Evolutionary conservation across 163 green algal species (phyloP), one percentile per base, ranked within the genome.

Genomic region (Scenedesmus sp.): DNA sequence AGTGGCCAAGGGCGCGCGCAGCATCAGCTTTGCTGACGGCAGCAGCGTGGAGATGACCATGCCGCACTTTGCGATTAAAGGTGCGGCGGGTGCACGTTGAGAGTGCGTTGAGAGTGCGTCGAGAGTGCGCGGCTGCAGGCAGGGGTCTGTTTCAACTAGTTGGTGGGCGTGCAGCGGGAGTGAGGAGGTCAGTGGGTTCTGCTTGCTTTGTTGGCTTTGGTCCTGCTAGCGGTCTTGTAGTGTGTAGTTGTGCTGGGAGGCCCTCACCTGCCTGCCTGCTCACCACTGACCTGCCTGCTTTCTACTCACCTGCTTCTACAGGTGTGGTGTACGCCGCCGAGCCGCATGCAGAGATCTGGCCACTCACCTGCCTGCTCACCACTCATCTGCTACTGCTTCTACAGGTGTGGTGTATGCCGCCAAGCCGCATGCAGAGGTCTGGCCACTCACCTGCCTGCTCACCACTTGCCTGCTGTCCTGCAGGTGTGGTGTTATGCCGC

Each of bases 11-110:
- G 97, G 97, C 12, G 94, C 93, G 70, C 94, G 97, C 0, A 90
- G 92, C n/a, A 60, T 99, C 13, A 90, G 93, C 60, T 98, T 99
- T 82, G 60, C 70, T n/a, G 96, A 98, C 87, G 96, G 96, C 70
- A 94, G 85, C 7, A 60, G 85, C 1, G 96, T 98, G 13, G 93
- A 97, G 26, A 94, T 98, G 16, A 79, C 73, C 55, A 84, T 20
- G 60, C 82, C 93, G 2, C 52, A 81, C 70, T 93, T 90, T 74
- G 90, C 85, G 52, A 91, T 93, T 62, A 93, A 93, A 76, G 88
- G 85, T 90, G 64, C 8, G 82, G 13, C 7, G 66, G 15, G 4
- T 5, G 26, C 26, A 4, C 3, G 8, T 15, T 57, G 79, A 20
- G 57, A 6, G 52, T 5, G 9, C 7, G 26, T 82, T 56, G 74